Percentiles rank a stretch among this genome's conserved stretches.
phyloP scores from a whole-genome alignment of 495 filamentous ascomycete species.

The Aspergillus carlsbadensis region DNA sequence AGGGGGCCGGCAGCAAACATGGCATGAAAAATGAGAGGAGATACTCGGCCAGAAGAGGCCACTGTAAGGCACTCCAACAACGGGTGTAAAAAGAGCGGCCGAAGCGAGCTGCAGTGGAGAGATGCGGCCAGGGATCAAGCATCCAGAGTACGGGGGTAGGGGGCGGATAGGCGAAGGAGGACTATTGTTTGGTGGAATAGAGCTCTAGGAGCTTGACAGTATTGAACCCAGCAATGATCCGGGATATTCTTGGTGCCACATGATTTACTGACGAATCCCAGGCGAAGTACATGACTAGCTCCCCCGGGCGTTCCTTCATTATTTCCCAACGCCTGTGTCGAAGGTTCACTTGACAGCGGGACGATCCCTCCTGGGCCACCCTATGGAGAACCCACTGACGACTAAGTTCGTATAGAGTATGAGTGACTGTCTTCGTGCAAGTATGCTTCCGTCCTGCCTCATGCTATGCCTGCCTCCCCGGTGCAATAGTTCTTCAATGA shows the following conservation, averaged over 20 bases:
- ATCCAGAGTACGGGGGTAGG: constrained; percentile 1
- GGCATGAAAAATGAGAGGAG: background rate
- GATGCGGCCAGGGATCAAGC: constrained; percentile 15
- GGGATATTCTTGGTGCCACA: background rate
- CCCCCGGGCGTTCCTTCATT: no score
- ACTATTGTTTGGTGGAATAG: background rate
- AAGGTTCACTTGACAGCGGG: no score
- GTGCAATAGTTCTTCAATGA: constrained; percentile 3
- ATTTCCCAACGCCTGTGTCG: no score
- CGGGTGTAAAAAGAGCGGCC: constrained; percentile 8
- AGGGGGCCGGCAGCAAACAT: constrained; percentile 8
- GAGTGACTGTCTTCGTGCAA: background rate
- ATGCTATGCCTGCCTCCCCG: background rate
- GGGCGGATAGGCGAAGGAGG: background rate
- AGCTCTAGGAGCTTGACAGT: background rate
- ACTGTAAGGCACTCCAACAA: constrained; percentile 13
- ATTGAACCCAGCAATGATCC: background rate
- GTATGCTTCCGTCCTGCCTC: background rate
- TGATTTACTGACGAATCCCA: background rate
- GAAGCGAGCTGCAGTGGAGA: constrained; percentile 22
- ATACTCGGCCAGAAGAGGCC: background rate
- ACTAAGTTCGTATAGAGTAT: no score
- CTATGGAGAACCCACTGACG: no score
- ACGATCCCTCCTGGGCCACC: no score
- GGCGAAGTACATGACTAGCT: background rate